phyloP scores from a whole-genome alignment of 78 protist species.

The Dictyostelium firmibasis region DNA sequence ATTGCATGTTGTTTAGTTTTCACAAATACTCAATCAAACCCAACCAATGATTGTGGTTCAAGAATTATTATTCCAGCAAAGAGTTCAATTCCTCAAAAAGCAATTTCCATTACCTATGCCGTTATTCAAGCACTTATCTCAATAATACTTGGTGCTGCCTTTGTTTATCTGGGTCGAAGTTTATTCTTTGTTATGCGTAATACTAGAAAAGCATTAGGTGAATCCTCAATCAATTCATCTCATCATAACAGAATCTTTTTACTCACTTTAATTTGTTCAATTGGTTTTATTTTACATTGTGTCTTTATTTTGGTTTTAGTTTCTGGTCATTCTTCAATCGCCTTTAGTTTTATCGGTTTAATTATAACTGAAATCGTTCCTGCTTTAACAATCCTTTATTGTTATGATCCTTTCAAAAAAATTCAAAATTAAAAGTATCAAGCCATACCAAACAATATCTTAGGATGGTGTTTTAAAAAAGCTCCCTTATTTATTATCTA shows the following conservation, averaged over 20 bases:
- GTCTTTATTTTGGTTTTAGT: constrained; percentile 6
- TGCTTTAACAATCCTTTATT: background rate
- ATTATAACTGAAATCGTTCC: constrained; percentile 6
- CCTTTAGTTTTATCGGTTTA: background rate
- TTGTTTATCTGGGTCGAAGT: background rate
- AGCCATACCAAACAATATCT: too few relatives aligned
- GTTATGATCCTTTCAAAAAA: constrained; percentile 2
- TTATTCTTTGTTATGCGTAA: background rate
- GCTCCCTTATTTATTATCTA: too few relatives aligned
- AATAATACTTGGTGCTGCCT: background rate
- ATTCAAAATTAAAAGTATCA: background rate
- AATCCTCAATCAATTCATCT: background rate
- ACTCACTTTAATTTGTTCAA: background rate
- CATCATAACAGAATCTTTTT: background rate
- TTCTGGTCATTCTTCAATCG: background rate
- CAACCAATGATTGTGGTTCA: background rate
- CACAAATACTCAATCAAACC: background rate
- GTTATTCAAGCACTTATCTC: constrained; percentile 1
- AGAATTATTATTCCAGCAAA: background rate
- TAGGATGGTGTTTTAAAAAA: too few relatives aligned
- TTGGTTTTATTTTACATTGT: constrained; percentile 13
- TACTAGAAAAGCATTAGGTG: background rate
- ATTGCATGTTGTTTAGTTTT: background rate
- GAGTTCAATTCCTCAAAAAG: background rate
- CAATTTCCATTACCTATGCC: constrained; percentile 6